Evolutionary conservation across 306 rosid genomes (phyloP), one percentile per base, ranked within the genome.

Genomic region (Fragaria vesca): DNA sequence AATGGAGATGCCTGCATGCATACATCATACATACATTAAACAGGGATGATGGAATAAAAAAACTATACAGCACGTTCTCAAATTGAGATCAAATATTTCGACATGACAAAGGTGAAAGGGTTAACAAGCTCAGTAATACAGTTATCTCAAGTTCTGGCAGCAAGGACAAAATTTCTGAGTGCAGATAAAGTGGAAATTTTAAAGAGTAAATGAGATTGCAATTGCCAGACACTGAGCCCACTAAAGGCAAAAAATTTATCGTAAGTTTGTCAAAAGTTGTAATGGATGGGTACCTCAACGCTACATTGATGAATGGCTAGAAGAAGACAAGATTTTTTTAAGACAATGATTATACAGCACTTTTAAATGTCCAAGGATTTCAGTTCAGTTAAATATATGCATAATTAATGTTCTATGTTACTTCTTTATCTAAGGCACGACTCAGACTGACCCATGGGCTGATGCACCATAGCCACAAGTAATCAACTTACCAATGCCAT

Each of bases 401-500:
- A 75, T 63, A 69, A 26, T 52, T 54, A 26, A 20, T 12, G 3
- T 42, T 28, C 32, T 43, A 40, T 13, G 40, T 57, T 69, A 26
- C 15, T 5, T 1, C n/a, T 42, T 69, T 6, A 11, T 62, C 47
- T 30, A 45, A 34, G 46, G 46, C 43, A 30, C 40, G 0, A 30
- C 1, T 34, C n/a, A 45, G 61, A 30, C 66, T 21, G 7, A 60
- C 8, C 28, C 28, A 54, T 55, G 66, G 12, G 30, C 45, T 12
- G 51, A 76, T 75, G 75, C 50, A 54, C 72, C 65, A 68, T 52
- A 69, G 50, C 69, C 55, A 8, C 32, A 52, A 66, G 78, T 68
- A 78, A 78, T 86, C 67, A 73, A 78, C 96, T 89, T 90, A 93
- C 98, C 96, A 93, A 76, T 84, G 98, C 91, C 94, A 93, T 87